phyloP scores from a whole-genome alignment of 2,329 filamentous ascomycete genomes.

The Arachnomyces sp. region DNA sequence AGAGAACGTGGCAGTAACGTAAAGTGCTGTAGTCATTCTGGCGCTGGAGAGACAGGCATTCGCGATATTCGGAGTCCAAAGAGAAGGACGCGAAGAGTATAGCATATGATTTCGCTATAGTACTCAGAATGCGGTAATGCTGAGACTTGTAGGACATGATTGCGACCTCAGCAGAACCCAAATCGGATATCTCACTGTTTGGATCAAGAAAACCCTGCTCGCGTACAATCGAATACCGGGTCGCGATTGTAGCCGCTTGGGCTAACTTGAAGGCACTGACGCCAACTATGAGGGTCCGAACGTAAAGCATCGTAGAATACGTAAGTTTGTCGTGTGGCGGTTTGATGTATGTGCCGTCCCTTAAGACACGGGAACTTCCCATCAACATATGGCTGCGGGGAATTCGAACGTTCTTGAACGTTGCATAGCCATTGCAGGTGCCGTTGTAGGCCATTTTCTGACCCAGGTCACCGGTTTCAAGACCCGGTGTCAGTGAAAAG shows the following conservation, averaged over 20 bases:
- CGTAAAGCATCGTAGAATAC: constrained; percentile 27
- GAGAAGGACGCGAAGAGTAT: constrained; percentile 19
- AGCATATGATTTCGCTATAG: constrained; percentile 20
- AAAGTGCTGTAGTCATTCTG: constrained; percentile 7
- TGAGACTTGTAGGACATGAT: constrained; percentile 22
- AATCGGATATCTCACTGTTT: constrained; percentile 14
- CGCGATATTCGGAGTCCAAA: constrained; percentile 9
- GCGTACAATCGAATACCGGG: constrained; percentile 20
- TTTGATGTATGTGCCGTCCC: constrained; percentile 22
- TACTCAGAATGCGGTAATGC: constrained; percentile 16
- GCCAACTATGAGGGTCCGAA: constrained; percentile 23
- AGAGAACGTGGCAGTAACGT: constrained; percentile 19
- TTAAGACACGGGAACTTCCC: constrained; percentile 20
- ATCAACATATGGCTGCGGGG: constrained; percentile 26
- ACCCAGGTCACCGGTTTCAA: constrained; percentile 25
- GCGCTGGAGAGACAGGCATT: constrained; percentile 8
- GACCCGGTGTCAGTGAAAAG: constrained; percentile 17
- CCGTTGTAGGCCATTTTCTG: constrained; percentile 18
- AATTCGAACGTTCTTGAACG: constrained; percentile 26
- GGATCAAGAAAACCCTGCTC: constrained; percentile 19
- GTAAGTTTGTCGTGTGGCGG: constrained; percentile 24
- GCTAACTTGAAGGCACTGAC: constrained; percentile 21
- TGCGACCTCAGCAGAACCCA: constrained; percentile 10
- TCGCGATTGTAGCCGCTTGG: constrained; percentile 27
- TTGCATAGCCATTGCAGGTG: constrained; percentile 27